Percentiles rank a stretch among this genome's conserved stretches.
Evolutionary conservation across 257 asterid species (phyloP).

Genomic region (Gynochthodes officinalis): DNA sequence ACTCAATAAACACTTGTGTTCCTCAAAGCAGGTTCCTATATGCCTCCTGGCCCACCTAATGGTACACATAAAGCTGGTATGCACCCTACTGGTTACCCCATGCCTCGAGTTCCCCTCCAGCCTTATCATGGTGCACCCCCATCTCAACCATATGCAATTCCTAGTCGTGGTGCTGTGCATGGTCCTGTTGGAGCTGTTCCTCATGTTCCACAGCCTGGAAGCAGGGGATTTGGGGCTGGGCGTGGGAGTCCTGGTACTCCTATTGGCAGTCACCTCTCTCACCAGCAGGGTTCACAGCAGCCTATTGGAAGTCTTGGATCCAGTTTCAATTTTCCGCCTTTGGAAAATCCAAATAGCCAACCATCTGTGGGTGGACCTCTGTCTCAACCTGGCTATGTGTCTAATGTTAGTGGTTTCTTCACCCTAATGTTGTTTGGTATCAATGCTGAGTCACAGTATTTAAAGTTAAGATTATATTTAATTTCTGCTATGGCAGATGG

Average conservation of each 20-base stretch:
- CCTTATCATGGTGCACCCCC: slow-evolving; percentile 84
- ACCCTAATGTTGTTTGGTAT: slow-evolving; percentile 8
- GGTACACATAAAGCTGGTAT: slow-evolving; percentile 77
- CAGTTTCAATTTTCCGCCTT: slow-evolving; percentile 68
- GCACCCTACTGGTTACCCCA: slow-evolving; percentile 80
- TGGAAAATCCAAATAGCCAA: slow-evolving; percentile 86
- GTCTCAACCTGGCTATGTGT: slow-evolving; percentile 87
- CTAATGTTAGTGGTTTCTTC: slow-evolving; percentile 58
- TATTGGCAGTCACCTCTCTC: slow-evolving; percentile 88
- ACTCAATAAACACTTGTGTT: slow-evolving; percentile 4
- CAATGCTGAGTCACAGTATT: background rate
- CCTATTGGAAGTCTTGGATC: slow-evolving; percentile 70
- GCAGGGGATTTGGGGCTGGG: slow-evolving; percentile 86
- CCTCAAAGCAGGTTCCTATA: slow-evolving; percentile 62
- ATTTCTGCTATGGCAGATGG: slow-evolving; percentile 26
- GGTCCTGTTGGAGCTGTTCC: slow-evolving; percentile 92
- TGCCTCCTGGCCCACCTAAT: slow-evolving; percentile 78
- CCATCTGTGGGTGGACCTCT: slow-evolving; percentile 84
- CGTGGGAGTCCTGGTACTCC: slow-evolving; percentile 87
- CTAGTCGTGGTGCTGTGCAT: slow-evolving; percentile 87
- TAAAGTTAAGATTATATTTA: background rate
- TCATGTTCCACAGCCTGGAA: slow-evolving; percentile 85
- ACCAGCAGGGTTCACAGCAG: slow-evolving; percentile 79
- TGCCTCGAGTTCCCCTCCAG: slow-evolving; percentile 77
- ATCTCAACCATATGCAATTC: slow-evolving; percentile 91